Conservation (phyloP, 1,284 basidiomycete genomes). For the Tylopilus orsonianus region DNA sequence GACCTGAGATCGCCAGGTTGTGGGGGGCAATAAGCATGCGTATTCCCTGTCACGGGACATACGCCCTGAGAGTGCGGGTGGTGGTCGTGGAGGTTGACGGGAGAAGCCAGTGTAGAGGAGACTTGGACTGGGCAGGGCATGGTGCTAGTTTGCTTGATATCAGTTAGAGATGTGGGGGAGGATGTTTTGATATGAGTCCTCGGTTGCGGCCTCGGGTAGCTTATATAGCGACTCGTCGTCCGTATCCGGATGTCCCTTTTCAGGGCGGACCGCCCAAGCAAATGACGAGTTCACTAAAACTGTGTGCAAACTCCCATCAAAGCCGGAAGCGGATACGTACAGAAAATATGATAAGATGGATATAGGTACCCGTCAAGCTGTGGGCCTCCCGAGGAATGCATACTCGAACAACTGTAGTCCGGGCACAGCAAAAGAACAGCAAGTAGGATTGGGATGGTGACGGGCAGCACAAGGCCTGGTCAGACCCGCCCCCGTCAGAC, state of each 20-base stretch:
- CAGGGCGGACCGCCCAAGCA: background rate
- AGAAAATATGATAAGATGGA: conserved; percentile 14
- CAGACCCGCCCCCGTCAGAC: too few relatives aligned
- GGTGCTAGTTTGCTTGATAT: background rate
- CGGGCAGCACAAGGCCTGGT: background rate
- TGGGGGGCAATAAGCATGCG: conserved; percentile 29
- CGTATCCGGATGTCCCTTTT: conserved; percentile 2
- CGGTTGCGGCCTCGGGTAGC: background rate
- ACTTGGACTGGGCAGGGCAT: conserved; percentile 25
- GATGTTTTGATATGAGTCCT: background rate
- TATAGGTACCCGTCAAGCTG: conserved; percentile 11
- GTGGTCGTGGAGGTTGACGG: conserved; percentile 9
- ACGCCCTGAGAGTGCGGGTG: conserved; percentile 21
- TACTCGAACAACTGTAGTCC: background rate
- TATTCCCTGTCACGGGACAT: conserved; percentile 30
- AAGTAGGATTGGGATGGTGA: background rate
- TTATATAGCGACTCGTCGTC: conserved; percentile 21
- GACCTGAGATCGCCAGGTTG: conserved; percentile 37
- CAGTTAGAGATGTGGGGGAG: background rate
- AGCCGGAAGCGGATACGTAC: background rate
- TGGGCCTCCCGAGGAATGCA: background rate
- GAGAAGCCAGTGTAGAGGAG: conserved; percentile 11
- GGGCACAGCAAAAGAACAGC: conserved; percentile 21
- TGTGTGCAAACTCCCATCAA: background rate
- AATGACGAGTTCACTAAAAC: background rate